A percentile compares a stretch with the other conserved stretches of the same genome.
phyloP scores from a whole-genome alignment of 2,329 filamentous ascomycete genomes.

The Epichloe baconii region DNA sequence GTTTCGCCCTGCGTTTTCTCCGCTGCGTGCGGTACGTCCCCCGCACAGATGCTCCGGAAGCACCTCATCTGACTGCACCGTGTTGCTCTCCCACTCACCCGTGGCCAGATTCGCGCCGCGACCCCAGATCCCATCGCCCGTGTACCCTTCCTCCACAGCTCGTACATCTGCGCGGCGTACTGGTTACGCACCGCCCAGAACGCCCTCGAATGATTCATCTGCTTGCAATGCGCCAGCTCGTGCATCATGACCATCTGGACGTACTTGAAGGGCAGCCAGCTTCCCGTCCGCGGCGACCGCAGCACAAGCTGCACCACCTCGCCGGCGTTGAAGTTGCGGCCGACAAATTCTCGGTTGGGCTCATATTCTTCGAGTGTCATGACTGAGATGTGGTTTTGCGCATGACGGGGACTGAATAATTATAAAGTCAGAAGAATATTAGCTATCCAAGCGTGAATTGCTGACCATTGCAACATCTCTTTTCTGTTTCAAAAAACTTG shows the following conservation, averaged over 20 bases:
- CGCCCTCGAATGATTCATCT: constrained; percentile 76
- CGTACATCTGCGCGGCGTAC: constrained; percentile 59
- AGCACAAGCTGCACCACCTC: constrained; percentile 80
- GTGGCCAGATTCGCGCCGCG: constrained; percentile 49
- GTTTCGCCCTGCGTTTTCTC: constrained; percentile 41
- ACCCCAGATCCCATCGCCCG: constrained; percentile 76
- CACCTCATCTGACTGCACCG: constrained; percentile 37
- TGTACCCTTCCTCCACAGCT: constrained; percentile 59
- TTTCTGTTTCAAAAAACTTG: neutral
- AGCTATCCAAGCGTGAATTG: neutral
- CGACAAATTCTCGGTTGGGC: constrained; percentile 70
- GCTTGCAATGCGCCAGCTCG: constrained; percentile 74
- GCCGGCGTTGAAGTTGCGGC: constrained; percentile 81
- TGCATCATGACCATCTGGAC: constrained; percentile 97
- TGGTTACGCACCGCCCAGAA: constrained; percentile 72
- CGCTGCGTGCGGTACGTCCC: constrained; percentile 54
- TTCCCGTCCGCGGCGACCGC: constrained; percentile 47
- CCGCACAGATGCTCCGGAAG: constrained; percentile 66
- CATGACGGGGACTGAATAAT: constrained; percentile 50
- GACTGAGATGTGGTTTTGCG: constrained; percentile 50
- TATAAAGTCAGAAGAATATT: neutral
- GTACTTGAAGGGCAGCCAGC: constrained; percentile 70
- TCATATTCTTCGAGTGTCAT: constrained; percentile 70
- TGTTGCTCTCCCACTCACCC: constrained; percentile 44
- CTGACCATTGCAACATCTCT: neutral